Percentiles rank a stretch among this genome's conserved stretches.
Evolutionary conservation across 192 early-diverging fungal genomes (phyloP).

Genomic region (Coemansia sp.): DNA sequence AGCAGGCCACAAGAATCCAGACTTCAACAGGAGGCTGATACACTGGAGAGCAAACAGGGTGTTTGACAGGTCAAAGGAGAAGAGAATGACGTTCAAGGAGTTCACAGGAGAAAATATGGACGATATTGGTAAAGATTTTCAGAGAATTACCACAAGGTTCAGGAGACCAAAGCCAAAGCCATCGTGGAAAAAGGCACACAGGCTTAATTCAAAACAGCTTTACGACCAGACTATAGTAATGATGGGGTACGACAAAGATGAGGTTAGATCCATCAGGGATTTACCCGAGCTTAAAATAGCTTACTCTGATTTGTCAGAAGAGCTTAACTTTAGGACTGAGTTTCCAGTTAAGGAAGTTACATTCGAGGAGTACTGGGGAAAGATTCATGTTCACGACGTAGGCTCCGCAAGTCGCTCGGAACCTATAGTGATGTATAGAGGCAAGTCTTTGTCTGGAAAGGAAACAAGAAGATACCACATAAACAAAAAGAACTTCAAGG

Average conservation of each 20-base stretch:
- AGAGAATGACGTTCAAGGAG: conserved; percentile 4
- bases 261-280: neutral
- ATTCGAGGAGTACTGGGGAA: neutral
- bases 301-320: neutral
- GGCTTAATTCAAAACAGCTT: neutral
- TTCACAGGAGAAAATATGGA: neutral
- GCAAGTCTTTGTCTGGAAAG: neutral
- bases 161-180: neutral
- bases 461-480: neutral
- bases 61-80: neutral
- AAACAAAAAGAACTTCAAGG: neutral
- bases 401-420: neutral
- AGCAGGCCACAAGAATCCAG: neutral
- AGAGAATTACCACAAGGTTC: neutral
- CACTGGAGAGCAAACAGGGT: neutral
- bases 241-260: neutral
- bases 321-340: neutral
- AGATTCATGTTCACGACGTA: neutral
- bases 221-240: neutral
- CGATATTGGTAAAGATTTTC: neutral
- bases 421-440: neutral
- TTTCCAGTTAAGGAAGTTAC: neutral
- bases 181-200: neutral
- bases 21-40: neutral
- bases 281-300: neutral